Evolutionary conservation across 441 rosid species (phyloP), one percentile per base, ranked within the genome.

Genomic region (Populus tomentosa): DNA sequence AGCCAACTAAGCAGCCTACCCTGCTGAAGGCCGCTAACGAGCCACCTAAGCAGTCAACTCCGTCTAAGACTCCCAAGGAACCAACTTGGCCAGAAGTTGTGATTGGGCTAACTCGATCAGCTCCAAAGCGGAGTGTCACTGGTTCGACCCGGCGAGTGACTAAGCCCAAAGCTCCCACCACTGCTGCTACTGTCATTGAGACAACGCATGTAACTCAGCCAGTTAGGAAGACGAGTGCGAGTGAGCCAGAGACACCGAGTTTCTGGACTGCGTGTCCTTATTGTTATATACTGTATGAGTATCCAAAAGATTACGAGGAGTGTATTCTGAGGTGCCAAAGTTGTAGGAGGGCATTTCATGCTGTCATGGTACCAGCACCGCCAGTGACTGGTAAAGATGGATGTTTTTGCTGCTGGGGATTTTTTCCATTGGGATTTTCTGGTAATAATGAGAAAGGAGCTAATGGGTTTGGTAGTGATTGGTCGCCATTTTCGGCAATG

Each of bases 241-340:
- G 80, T 0, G 85, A 70, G 78, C 69, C 88, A 40, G 72, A 75
- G 78, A 82, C 62, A 10, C 77, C 85, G 28, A 86, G 90, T 78
- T 93, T 95, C 83, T 93, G 98, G 99, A 95, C 99, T 0, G 87
- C 97, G 30, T 95, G 99, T 32, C 98, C 98, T 0, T 95, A 92
- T 79, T 95, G 99, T 72, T 93, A 68, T 73, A 73, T 82, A 11
- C 84, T 95, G 10, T 93, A 87, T 28, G 98, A 95, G 87, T 95
- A 92, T 74, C 88, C 92, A 1, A 88, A 87, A 82, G 88, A 10
- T 13, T 95, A 91, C 21, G 89, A 90, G 78, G 98, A 88, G 24
- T 92, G 98, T 33, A 81, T 86, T 3, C 83, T 95, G 68, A 87
- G 79, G 75, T 95, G 99, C 80, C 96, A 92, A 80, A 85, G 82